Evolutionary conservation across 2,329 filamentous ascomycete genomes (phyloP).

Genomic region (Chalaropsis thielavioides): DNA sequence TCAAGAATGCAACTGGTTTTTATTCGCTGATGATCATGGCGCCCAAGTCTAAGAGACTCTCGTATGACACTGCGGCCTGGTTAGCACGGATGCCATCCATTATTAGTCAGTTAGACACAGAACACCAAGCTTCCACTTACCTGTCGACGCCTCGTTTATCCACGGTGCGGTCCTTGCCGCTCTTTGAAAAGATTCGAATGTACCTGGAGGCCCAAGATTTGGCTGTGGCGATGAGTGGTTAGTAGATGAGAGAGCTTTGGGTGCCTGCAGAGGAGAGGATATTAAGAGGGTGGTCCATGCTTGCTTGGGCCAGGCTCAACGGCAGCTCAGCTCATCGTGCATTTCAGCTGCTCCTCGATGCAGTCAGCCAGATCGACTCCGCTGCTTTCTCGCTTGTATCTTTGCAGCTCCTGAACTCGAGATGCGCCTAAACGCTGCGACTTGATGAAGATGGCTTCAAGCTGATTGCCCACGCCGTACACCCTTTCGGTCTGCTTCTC

Average conservation of each 20-base stretch:
- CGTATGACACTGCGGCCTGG: constrained; percentile 36
- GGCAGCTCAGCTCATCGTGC: constrained; percentile 37
- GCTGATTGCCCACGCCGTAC: constrained; percentile 51
- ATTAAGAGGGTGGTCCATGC: too few species aligned
- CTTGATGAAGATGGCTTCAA: constrained; percentile 54
- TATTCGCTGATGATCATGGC: constrained; percentile 45
- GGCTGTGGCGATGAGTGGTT: neutral
- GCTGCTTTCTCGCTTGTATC: constrained; percentile 43
- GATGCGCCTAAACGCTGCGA: constrained; percentile 50
- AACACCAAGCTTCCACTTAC: constrained; percentile 24
- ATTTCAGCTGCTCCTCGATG: constrained; percentile 47
- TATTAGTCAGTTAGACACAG: neutral
- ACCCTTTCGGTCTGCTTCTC: constrained; percentile 64
- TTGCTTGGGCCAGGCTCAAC: too few species aligned
- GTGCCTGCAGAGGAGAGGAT: too few species aligned
- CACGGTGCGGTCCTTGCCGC: constrained; percentile 71
- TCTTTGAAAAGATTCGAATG: constrained; percentile 81
- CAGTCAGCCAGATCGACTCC: constrained; percentile 58
- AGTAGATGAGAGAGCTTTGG: neutral
- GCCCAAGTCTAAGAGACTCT: constrained; percentile 48
- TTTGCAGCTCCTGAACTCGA: constrained; percentile 45
- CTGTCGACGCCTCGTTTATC: constrained; percentile 50
- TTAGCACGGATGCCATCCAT: neutral
- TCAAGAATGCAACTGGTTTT: constrained; percentile 60
- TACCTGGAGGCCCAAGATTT: constrained; percentile 31